Base-by-base conservation (phyloP, 345 rosid genomes). In the Eucalyptus decipiens region DNA sequence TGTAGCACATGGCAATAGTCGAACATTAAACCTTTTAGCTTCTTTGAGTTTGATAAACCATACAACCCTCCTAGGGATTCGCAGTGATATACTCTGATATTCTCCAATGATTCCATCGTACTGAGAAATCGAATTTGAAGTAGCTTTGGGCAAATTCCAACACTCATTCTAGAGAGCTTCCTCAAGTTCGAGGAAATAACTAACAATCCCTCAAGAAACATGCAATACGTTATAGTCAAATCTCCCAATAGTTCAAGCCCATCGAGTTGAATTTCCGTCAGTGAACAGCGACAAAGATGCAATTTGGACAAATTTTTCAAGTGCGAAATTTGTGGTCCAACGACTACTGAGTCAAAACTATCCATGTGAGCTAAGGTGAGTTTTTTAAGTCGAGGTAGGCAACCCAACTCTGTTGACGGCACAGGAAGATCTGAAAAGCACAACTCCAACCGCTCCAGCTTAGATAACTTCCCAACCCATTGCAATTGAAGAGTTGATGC, bases 1-100 rank as follows among this genome's bases (percentile, higher is more conserved):
- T 1, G 16, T 19, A 19, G 81, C 28, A 42, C 15, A 3, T 4
- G 12, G 26, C 81, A 37, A 0, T 0, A 0, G 1, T 0, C 0
- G 14, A 34, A 0, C 0, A 0, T 0, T 34, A 72, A 34, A 19
- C 0, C 0, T 15, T 10, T 37, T 15, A 72, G 2, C 81, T 37
- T 72, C 13, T 72, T 72, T 28, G 0, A 10, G 3, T 72, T 72
- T 72, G 45, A 72, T 72, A 37, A 72, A 72, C 45, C 81, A 37
- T 6, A 9, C 28, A 72, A 5, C 45, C 15, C 45, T 37, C 14
- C 8, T 10, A 72, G 0, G 83, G 45, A 72, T 19, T 37, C 0
- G 26, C 45, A 72, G n/a, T n/a, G n/a, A n/a, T n/a, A n/a, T n/a
- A n/a, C n/a, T n/a, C n/a, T n/a, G n/a, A n/a, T n/a, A n/a, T n/a